Evolutionary conservation across 768 basidiomycete species (phyloP), one percentile per base, ranked within the genome.

Genomic region (Favolaschia claudopus): DNA sequence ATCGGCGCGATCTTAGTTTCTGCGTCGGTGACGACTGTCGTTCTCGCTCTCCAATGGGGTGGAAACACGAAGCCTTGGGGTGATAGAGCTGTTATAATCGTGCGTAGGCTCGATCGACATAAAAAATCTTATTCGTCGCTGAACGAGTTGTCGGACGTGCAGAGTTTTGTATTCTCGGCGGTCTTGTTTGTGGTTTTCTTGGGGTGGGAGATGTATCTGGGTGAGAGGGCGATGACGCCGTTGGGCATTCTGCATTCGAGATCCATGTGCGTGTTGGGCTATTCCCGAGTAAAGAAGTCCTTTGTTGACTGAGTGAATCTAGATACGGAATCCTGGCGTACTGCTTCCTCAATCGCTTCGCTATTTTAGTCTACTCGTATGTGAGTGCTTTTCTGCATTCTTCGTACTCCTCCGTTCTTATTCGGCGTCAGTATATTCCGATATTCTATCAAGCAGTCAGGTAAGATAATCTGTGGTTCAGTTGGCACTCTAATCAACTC

Each of bases 11-110:
- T 64, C 20, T 66, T 80, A 15, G 68, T 73, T 40, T 64, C 79
- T 43, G 69, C 31, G 9, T 47, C 69, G 19, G 65, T 78, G 42
- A 76, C 73, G 8, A 70, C 68, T 42, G 68, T 79, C 15, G 69
- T 79, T 27, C 67, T 80, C 7, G 72, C 79, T 7, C 65, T 81
- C 2, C 74, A 77, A 48, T 78, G 76, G 74, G 80, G 79, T 19
- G 79, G 79, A 1, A 74, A 76, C 63, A 60, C 67, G 20, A 76
- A 76, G 62, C 68, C 75, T 0, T 82, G 80, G 80, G 62, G 58
- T 49, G 71, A 73, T 53, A 69, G 64, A 7, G 63, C 68, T 7
- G 78, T 77, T 56, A 56, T 67, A 24, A 44, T 43, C 24, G 55
- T 65, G 15, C n/a, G n/a, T n/a, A 46, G 44, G 12, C 9, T 45